These are phyloP conservation scores for Myriosclerotinia scirpicola DNA, from an alignment of 2,329 filamentous ascomycete genomes.

Conservation along the genomic window DNA sequence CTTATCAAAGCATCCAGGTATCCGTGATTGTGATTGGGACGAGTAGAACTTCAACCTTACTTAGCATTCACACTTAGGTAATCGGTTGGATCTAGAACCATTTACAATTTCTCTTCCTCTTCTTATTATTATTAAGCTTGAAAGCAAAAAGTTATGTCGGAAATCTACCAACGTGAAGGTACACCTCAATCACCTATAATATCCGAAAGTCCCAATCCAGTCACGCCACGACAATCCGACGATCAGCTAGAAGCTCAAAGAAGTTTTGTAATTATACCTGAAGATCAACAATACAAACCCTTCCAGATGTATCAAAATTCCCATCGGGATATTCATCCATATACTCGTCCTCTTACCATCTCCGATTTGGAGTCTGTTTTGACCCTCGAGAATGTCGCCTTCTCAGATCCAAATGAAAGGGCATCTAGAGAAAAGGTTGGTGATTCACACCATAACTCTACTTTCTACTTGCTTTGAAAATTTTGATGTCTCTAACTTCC, in stretches of 20 bases:
- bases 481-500: conserved; percentile 42
- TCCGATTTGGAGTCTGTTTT: conserved; percentile 62
- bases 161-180: conserved; percentile 13
- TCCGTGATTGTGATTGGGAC: background rate
- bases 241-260: conserved; percentile 24
- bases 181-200: conserved; percentile 25
- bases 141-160: conserved; percentile 18
- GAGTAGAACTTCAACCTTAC: too few species aligned
- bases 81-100: conserved; percentile 5
- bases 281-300: conserved; percentile 32
- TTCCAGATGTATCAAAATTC: conserved; percentile 42
- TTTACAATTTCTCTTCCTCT: background rate
- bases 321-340: conserved; percentile 60
- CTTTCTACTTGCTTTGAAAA: background rate
- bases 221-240: conserved; percentile 22
- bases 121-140: background rate
- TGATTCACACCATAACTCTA: conserved; percentile 18
- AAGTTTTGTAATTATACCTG: conserved; percentile 33
- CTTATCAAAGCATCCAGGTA: background rate
- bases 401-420: conserved; percentile 51
- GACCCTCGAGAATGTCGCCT: conserved; percentile 56
- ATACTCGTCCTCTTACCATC: conserved; percentile 69
- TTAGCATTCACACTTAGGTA: conserved; percentile 1
- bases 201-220: conserved; percentile 29
- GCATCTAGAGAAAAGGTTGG: conserved; percentile 56